Evolutionary conservation across 768 basidiomycete species (phyloP), one percentile per base, ranked within the genome.

Genomic region (Mycena leptocephala): DNA sequence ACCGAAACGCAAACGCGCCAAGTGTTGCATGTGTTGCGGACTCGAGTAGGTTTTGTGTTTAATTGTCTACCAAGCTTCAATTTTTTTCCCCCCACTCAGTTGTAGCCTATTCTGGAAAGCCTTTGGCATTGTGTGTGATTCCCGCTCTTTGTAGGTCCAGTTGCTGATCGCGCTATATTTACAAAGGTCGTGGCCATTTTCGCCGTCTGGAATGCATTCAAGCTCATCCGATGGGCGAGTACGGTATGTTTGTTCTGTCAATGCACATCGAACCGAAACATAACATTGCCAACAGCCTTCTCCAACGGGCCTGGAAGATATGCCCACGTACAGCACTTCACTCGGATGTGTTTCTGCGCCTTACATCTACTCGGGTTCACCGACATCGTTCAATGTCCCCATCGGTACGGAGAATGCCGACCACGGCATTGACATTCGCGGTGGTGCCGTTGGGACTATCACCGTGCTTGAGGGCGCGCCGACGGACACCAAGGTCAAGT

Each of bases 91-190:
- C 68, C 7, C 14, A 2, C 8, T 14, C n/a, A 92, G 91, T 75
- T 91, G 90, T 76, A 83, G 84, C 37, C 81, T 91, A 16, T 88
- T 92, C 80, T 92, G 88, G 86, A 92, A 90, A 78, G 89, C 89
- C 2, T 83, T 91, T 65, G 90, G 87, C 26, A 88, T 92, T 58
- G 89, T 91, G 2, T 26, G 70, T 70, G 41, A 28, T 41, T 63
- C 48, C 13, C 13, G 18, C 5, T 35, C 33, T 33, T 20, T 35
- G 35, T 56, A 10, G 28, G 30, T 41, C 39, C 62, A 43, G 9
- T 9, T 46, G 28, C 35, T 56, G 28, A 32, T 5, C 26, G 7
- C n/a, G n/a, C n/a, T n/a, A 22, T 14, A 22, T 16, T n/a, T 41
- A 16, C 24, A 20, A 20, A 76, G 75, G 75, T 65, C n/a, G 72